phyloP scores from a whole-genome alignment of 768 basidiomycete species.

The Macrolepiota fuliginosa region DNA sequence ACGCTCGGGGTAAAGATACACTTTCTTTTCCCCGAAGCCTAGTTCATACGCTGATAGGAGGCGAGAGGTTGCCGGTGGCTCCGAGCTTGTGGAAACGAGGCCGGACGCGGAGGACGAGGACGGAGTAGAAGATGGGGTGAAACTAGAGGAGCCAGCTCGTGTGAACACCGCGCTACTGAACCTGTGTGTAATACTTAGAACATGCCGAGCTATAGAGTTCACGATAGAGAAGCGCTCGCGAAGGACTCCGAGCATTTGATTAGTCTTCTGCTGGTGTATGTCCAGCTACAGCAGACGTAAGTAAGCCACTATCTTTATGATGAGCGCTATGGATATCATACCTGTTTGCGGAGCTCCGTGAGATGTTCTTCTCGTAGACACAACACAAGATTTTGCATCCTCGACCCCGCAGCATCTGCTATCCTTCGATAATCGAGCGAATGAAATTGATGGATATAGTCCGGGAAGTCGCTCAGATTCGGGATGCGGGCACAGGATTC shows the following conservation, averaged over 20 bases:
- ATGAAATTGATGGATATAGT: neutral
- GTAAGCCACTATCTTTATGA: neutral
- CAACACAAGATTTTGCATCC: neutral
- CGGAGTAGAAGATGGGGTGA: neutral
- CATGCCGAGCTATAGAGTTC: neutral
- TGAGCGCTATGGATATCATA: neutral
- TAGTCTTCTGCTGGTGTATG: neutral
- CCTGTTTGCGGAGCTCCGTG: neutral
- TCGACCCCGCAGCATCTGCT: neutral
- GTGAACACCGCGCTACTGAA: neutral
- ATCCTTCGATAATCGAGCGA: slow-evolving; percentile 1
- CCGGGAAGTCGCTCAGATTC: neutral
- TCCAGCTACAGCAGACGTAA: neutral
- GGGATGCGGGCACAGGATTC: neutral
- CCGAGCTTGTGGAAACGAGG: neutral
- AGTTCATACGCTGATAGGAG: neutral
- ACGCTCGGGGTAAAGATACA: slow-evolving; percentile 8
- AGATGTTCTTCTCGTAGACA: neutral
- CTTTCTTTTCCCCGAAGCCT: neutral
- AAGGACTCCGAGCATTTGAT: neutral
- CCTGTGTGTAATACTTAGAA: neutral
- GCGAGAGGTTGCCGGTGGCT: neutral
- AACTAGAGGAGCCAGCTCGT: neutral
- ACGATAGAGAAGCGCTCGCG: neutral
- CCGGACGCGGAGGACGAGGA: neutral